These are phyloP conservation scores for Penicillium sp. DNA, from an alignment of 2,329 filamentous ascomycete species.

Conservation along the genomic window DNA sequence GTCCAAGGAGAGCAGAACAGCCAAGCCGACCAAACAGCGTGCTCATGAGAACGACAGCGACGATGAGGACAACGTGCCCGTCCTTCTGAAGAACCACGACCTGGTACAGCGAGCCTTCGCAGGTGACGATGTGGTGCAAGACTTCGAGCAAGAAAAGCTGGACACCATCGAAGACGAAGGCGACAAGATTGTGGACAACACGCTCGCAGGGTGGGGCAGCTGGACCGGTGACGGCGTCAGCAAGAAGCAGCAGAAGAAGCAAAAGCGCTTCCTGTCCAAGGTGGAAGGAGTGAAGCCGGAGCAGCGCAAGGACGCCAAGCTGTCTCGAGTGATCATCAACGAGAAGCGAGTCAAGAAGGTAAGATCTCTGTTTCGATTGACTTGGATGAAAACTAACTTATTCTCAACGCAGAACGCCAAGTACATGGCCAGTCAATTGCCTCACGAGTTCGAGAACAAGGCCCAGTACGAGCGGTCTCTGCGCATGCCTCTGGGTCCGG, in stretches of 20 bases:
- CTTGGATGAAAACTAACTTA: conserved; percentile 10
- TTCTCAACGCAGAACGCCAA: conserved; percentile 64
- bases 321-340: conserved; percentile 84
- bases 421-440: conserved; percentile 79
- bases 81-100: conserved; percentile 54
- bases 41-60: conserved; percentile 46
- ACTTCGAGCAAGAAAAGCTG: conserved; percentile 79
- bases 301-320: conserved; percentile 76
- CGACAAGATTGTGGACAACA: conserved; percentile 76
- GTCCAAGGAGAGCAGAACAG: conserved; percentile 22
- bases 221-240: conserved; percentile 85
- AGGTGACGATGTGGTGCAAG: conserved; percentile 75
- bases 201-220: conserved; percentile 90
- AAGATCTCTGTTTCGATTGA: conserved; percentile 22
- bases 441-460: conserved; percentile 83
- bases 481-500: conserved; percentile 81
- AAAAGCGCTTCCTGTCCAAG: conserved; percentile 52
- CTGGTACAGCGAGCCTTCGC: conserved; percentile 84
- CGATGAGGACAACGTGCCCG: conserved; percentile 42
- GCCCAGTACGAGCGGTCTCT: conserved; percentile 89
- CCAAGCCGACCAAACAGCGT: conserved; percentile 18
- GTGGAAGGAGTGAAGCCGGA: conserved; percentile 70
- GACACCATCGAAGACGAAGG: conserved; percentile 71
- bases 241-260: conserved; percentile 61
- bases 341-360: conserved; percentile 89